Conservation (phyloP, 352 stramenopile species). For the Pythium pyrilobum region DNA sequence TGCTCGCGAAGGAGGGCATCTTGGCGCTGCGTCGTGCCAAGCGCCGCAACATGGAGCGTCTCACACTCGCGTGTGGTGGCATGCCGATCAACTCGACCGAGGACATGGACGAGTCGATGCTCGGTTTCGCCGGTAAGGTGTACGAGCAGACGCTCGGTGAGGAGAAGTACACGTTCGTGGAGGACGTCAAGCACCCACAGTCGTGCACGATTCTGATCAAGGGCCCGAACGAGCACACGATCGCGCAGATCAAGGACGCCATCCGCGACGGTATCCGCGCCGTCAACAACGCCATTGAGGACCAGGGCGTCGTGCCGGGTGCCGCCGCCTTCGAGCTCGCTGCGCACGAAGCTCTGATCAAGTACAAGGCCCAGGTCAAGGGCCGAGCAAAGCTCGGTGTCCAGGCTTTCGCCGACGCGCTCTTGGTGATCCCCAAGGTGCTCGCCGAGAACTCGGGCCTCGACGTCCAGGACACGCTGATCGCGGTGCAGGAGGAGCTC, state of each 20-base stretch:
- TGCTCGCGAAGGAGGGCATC: constrained; percentile 99
- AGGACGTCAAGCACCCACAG: constrained; percentile 96
- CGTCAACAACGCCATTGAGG: constrained; percentile 98
- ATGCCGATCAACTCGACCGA: constrained; percentile 98
- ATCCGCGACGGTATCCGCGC: constrained; percentile 97
- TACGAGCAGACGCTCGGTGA: constrained; percentile 98
- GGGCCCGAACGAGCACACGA: constrained; percentile 97
- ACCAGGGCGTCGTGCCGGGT: constrained; percentile 94
- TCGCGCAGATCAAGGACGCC: constrained; percentile 99
- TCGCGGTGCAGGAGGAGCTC: constrained; percentile 96
- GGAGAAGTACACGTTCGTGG: constrained; percentile 99
- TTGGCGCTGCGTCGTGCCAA: constrained; percentile 97
- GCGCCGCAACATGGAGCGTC: constrained; percentile 99
- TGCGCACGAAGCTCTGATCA: constrained; percentile 84
- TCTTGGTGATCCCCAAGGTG: constrained; percentile 98
- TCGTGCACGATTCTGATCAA: constrained; percentile 99
- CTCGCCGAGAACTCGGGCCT: constrained; percentile 89
- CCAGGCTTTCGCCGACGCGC: constrained; percentile 95
- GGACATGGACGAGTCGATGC: constrained; percentile 94
- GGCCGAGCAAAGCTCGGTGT: constrained; percentile 97
- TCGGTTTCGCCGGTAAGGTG: constrained; percentile 96
- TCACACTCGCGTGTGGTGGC: constrained; percentile 98
- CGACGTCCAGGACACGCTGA: constrained; percentile 93
- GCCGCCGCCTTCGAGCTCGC: constrained; percentile 96
- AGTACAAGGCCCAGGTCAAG: constrained; percentile 86